Percentiles rank a stretch among this genome's conserved stretches.
Conservation (phyloP, 1,284 basidiomycete species). For the Thelephora terrestris region DNA sequence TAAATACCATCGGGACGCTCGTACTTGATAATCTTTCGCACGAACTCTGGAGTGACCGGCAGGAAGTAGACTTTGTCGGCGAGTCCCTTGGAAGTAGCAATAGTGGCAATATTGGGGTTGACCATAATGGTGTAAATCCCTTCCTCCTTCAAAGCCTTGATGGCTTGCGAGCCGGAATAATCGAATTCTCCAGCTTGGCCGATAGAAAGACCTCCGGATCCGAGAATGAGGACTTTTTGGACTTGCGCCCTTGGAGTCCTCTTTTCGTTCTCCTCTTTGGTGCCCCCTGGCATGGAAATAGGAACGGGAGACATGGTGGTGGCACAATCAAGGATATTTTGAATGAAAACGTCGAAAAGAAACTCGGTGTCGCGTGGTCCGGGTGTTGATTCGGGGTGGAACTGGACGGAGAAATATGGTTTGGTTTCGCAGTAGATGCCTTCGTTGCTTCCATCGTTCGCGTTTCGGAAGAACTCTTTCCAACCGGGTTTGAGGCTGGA, state of each 20-base stretch:
- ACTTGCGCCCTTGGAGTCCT: conserved; percentile 72
- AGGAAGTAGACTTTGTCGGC: conserved; percentile 99
- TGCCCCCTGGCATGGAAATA: conserved; percentile 83
- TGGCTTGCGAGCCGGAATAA: conserved; percentile 97
- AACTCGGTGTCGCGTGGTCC: conserved; percentile 98
- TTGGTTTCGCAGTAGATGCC: conserved; percentile 89
- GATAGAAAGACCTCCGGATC: conserved; percentile 96
- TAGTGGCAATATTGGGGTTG: conserved; percentile 99
- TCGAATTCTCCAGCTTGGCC: conserved; percentile 99
- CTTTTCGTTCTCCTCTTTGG: conserved; percentile 74
- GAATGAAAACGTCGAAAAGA: conserved; percentile 96
- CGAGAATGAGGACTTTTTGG: conserved; percentile 92
- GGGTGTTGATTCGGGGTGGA: conserved; percentile 98
- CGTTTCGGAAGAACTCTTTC: conserved; percentile 94
- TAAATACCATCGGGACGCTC: conserved; percentile 99
- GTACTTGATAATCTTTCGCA: conserved; percentile 95
- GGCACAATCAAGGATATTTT: conserved; percentile 74
- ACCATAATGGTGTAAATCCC: conserved; percentile 98
- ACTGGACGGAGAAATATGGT: conserved; percentile 99
- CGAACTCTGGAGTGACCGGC: conserved; percentile 96
- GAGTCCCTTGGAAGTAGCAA: conserved; percentile 94
- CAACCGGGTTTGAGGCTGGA: conserved; percentile 75
- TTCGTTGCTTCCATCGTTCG: conserved; percentile 96
- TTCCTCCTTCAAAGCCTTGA: conserved; percentile 98
- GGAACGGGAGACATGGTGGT: conserved; percentile 60